Evolutionary conservation across 345 rosid genomes (phyloP).

Genomic region (Microcos paniculata): DNA sequence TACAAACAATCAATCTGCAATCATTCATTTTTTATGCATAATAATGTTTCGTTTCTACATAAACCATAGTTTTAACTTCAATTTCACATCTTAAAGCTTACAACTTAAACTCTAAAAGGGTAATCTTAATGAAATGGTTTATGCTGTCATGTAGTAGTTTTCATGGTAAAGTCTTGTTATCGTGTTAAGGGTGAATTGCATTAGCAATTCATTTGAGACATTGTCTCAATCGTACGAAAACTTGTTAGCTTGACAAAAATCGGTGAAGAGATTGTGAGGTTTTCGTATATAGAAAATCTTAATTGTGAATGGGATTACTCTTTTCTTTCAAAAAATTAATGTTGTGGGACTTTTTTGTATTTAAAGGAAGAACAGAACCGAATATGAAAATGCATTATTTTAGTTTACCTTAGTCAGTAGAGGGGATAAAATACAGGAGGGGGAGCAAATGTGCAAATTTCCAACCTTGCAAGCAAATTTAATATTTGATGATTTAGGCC

Average conservation of each 20-base stretch:
- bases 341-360: not conserved
- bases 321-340: too few species aligned
- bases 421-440: not conserved
- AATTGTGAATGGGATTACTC: not conserved
- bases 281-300: too few species aligned
- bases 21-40: not conserved
- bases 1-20: too few species aligned
- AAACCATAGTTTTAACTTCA: not conserved
- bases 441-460: not conserved
- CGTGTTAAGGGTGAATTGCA: too few species aligned
- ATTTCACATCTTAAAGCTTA: not conserved
- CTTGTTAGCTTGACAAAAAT: not conserved
- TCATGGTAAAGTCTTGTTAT: too few species aligned
- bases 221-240: not conserved
- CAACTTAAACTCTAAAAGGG: not conserved
- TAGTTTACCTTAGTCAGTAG: not conserved
- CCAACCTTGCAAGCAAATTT: not conserved
- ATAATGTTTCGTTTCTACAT: not conserved
- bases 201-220: not conserved
- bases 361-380: not conserved
- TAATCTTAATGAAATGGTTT: too few species aligned
- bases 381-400: not conserved
- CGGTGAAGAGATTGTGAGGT: not conserved
- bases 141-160: too few species aligned
- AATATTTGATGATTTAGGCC: not conserved